Evolutionary conservation across 2,329 filamentous ascomycete species (phyloP).

Genomic region (Apiospora saccharicola): DNA sequence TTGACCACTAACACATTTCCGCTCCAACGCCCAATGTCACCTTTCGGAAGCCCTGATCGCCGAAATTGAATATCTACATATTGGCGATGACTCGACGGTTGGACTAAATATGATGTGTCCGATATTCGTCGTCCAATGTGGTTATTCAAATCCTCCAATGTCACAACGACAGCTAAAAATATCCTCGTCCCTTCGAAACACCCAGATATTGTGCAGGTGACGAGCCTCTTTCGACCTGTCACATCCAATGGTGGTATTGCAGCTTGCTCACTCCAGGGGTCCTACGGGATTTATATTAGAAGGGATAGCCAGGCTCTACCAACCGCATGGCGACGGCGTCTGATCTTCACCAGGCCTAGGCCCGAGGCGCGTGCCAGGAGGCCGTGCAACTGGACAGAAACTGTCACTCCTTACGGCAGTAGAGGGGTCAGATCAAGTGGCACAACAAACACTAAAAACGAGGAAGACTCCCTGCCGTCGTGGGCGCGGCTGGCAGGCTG

Average conservation of each 20-base stretch:
- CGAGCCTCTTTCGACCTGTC: background rate
- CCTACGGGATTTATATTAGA: slow-evolving; percentile 4
- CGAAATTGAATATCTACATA: background rate
- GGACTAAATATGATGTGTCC: background rate
- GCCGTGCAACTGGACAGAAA: slow-evolving; percentile 4
- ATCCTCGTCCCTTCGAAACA: background rate
- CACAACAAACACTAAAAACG: background rate
- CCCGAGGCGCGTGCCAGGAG: background rate
- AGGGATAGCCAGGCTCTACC: background rate
- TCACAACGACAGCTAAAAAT: background rate
- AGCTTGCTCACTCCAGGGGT: background rate
- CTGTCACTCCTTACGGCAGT: slow-evolving; percentile 5
- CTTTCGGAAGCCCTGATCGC: background rate
- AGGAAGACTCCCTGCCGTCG: background rate
- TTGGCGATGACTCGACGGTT: background rate
- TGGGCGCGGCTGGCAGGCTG: background rate
- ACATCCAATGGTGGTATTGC: background rate
- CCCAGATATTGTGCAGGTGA: background rate
- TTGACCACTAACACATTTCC: background rate
- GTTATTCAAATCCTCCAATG: background rate
- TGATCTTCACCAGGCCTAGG: slow-evolving; percentile 7
- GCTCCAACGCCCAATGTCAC: background rate
- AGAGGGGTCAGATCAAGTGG: background rate
- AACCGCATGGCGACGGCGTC: slow-evolving; percentile 6
- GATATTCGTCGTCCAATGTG: background rate